These are phyloP conservation scores for Candida caryicola DNA, from an alignment of 805 yeast species.

Conservation along the genomic window DNA sequence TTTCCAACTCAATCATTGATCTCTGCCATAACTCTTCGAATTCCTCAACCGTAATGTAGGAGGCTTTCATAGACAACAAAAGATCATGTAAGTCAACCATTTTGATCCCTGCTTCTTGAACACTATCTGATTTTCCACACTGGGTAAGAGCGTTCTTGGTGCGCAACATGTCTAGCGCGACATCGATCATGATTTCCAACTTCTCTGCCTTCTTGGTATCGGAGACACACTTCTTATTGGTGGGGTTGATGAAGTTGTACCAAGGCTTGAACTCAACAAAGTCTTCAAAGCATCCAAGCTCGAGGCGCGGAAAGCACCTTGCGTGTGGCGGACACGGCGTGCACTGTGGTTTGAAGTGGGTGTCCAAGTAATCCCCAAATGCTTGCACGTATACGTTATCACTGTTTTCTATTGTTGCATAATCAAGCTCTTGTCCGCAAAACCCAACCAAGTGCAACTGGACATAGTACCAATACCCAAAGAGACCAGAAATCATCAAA, in stretches of 20 bases:
- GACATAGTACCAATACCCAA: conserved; percentile 61
- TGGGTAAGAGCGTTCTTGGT: conserved; percentile 61
- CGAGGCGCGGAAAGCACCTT: conserved; percentile 59
- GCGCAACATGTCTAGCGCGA: conserved; percentile 64
- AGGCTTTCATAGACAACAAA: conserved; percentile 45
- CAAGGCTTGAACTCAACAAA: conserved; percentile 52
- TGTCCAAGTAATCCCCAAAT: conserved; percentile 46
- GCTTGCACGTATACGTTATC: conserved; percentile 27
- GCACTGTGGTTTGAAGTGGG: conserved; percentile 57
- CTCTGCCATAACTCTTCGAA: conserved; percentile 73
- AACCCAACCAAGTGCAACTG: conserved; percentile 65
- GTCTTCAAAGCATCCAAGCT: conserved; percentile 69
- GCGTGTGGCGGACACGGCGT: conserved; percentile 80
- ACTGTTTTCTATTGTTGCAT: conserved; percentile 37
- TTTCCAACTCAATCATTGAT: conserved; percentile 57
- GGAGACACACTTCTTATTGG: conserved; percentile 55
- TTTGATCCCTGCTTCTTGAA: conserved; percentile 49
- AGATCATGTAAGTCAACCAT: conserved; percentile 51
- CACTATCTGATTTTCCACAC: conserved; percentile 52
- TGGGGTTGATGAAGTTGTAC: conserved; percentile 51
- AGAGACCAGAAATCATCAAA: conserved; percentile 34
- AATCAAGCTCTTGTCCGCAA: conserved; percentile 62
- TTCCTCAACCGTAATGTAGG: conserved; percentile 54
- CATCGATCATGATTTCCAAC: conserved; percentile 60
- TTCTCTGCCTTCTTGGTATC: conserved; percentile 71